Conservation (phyloP, 2,329 filamentous ascomycete species). For the Pseudogymnoascus sp. region DNA sequence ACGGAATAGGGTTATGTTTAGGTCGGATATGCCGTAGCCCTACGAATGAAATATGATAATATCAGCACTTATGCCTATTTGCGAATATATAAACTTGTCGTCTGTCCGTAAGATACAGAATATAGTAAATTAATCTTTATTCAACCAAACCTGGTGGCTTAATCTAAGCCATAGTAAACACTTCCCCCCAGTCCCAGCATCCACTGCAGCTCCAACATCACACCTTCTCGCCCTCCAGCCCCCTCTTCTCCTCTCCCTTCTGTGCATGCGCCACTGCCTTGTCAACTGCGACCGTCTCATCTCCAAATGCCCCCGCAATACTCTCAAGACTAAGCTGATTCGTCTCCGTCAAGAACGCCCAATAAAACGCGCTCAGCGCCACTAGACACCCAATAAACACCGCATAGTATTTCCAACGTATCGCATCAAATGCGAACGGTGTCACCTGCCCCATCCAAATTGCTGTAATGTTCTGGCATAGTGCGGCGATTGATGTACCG, state of each 20-base stretch:
- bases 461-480: constrained; percentile 24
- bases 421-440: constrained; percentile 23
- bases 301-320: constrained; percentile 29
- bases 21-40: neutral
- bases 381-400: constrained; percentile 29
- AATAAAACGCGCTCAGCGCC: constrained; percentile 26
- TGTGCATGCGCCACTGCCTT: neutral
- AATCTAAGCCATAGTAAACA: neutral
- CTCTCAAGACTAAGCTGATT: constrained; percentile 28
- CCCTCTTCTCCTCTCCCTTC: neutral
- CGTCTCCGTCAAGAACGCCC: constrained; percentile 30
- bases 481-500: constrained; percentile 24
- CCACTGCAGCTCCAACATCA: neutral
- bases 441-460: constrained; percentile 28
- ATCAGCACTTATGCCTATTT: neutral
- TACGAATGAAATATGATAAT: neutral
- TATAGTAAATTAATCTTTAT: neutral
- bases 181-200: neutral
- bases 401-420: constrained; percentile 28
- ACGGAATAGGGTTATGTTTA: neutral
- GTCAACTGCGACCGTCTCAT: constrained; percentile 16
- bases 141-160: neutral
- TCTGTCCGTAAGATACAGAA: neutral
- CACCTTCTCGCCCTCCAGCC: neutral
- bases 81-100: too few relatives aligned